Evolutionary conservation across 768 basidiomycete species (phyloP), one percentile per base, ranked within the genome.

Genomic region (Roridomyces roridus): DNA sequence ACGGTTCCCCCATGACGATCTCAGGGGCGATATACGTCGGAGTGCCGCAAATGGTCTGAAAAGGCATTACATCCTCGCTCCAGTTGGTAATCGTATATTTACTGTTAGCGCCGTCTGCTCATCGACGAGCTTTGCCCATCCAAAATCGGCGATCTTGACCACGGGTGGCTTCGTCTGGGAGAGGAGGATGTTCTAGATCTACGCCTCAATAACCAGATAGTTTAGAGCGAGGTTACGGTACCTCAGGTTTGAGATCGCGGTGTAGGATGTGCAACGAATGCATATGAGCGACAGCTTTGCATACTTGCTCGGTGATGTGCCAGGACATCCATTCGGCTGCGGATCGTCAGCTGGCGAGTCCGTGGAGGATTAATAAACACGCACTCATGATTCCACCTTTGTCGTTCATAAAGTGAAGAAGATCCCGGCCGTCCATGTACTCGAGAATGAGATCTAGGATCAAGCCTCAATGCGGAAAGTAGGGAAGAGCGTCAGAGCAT

Each of bases 211-310:
- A n/a, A n/a, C n/a, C n/a, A n/a, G n/a, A n/a, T n/a, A n/a, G n/a
- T n/a, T n/a, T n/a, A n/a, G n/a, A n/a, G n/a, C n/a, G 31, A 34
- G 7, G 31, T 34, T 43, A n/a, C n/a, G n/a, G n/a, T n/a, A 78
- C 77, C 68, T 83, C 82, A 0, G 89, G 89, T 66, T 90, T 90
- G 40, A 91, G 73, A 66, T 92, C 90, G 15, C 90, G 82, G 69
- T 92, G 90, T 0, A 86, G 80, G 45, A 92, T 84, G 14, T 80
- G 81, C 56, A n/a, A 26, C 15, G 28, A 21, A 31, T 66, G 65
- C 7, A 66, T 50, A 25, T 59, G 58, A 15, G 77, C 74, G 20
- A 83, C 69, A 0, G 82, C 88, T 6, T 80, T 72, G 65, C 88
- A 89, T 23, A 90, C 77, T 65, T 87, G 84, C 41, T 72, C 74